These are phyloP conservation scores for Rhizoclosmatium globosum DNA, from an alignment of 192 early-diverging fungal genomes.

Conservation along the genomic window DNA sequence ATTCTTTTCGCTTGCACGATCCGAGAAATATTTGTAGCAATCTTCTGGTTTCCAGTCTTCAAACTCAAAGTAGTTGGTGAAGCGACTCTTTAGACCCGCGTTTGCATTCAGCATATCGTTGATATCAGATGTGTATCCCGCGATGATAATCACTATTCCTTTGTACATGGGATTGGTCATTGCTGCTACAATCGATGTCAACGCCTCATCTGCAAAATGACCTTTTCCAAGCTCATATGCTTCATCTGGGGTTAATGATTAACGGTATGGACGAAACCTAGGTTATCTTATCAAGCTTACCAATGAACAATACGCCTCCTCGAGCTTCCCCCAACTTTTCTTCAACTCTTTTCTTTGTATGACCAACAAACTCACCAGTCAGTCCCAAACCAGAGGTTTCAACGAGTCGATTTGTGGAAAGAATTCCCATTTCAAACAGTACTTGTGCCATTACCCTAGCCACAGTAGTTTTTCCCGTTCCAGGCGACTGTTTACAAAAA, in stretches of 20 bases:
- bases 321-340: slow-evolving; percentile 44
- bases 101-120: slow-evolving; percentile 45
- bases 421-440: slow-evolving; percentile 42
- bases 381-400: slow-evolving; percentile 48
- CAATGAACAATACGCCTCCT: slow-evolving; percentile 48
- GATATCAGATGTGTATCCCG: slow-evolving; percentile 48
- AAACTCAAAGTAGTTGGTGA: slow-evolving; percentile 45
- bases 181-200: slow-evolving; percentile 45
- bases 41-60: slow-evolving; percentile 40
- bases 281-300: not conserved
- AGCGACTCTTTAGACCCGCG: slow-evolving; percentile 42
- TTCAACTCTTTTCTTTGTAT: slow-evolving; percentile 45
- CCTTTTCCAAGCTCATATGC: slow-evolving; percentile 55
- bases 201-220: slow-evolving; percentile 41
- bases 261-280: not conserved
- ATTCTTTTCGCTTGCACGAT: slow-evolving; percentile 6
- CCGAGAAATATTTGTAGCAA: slow-evolving; percentile 26
- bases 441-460: slow-evolving; percentile 43
- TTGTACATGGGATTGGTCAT: slow-evolving; percentile 49
- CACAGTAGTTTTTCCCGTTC: slow-evolving; percentile 49
- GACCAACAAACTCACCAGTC: slow-evolving; percentile 45
- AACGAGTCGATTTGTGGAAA: slow-evolving; percentile 37
- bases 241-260: slow-evolving; percentile 33
- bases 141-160: slow-evolving; percentile 49
- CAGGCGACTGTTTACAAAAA: slow-evolving; percentile 32